These are phyloP conservation scores for Pyrrhoderma noxium DNA, from an alignment of 1,284 basidiomycete genomes.

Conservation along the genomic window DNA sequence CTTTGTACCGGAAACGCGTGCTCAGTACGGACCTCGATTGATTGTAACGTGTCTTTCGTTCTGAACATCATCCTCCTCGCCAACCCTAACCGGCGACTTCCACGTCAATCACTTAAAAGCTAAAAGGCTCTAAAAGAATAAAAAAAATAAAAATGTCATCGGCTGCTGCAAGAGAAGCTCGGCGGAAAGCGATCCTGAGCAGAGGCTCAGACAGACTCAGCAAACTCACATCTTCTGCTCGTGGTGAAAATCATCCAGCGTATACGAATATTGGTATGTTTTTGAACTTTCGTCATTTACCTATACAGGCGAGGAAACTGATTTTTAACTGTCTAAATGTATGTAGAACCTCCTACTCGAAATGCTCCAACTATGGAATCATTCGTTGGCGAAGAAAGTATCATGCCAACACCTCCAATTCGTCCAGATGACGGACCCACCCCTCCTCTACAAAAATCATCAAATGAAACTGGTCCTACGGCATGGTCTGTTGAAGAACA, in stretches of 20 bases:
- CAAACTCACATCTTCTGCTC: constrained; percentile 65
- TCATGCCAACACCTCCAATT: constrained; percentile 38
- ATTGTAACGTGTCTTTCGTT: not conserved
- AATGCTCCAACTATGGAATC: constrained; percentile 29
- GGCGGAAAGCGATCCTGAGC: constrained; percentile 63
- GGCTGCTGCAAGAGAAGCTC: constrained; percentile 58
- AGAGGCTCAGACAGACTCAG: constrained; percentile 64
- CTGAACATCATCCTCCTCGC: not conserved
- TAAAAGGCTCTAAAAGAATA: not conserved
- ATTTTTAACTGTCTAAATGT: not conserved
- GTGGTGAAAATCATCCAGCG: constrained; percentile 61
- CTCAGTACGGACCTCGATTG: not conserved
- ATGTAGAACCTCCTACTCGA: not conserved
- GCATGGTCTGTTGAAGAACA: constrained; percentile 62
- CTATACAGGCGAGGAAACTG: not conserved
- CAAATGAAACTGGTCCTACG: not conserved
- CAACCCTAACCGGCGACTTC: not conserved
- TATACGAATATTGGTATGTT: constrained; percentile 46
- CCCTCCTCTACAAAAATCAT: constrained; percentile 14
- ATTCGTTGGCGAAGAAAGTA: constrained; percentile 57
- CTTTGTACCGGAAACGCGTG: constrained; percentile 1
- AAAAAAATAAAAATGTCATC: constrained; percentile 22
- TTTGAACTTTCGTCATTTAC: not conserved
- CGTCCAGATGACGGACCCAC: constrained; percentile 21
- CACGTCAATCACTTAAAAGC: not conserved